These are phyloP conservation scores for Canavalia ensiformis DNA, from an alignment of 306 rosid species.

Conservation along the genomic window DNA sequence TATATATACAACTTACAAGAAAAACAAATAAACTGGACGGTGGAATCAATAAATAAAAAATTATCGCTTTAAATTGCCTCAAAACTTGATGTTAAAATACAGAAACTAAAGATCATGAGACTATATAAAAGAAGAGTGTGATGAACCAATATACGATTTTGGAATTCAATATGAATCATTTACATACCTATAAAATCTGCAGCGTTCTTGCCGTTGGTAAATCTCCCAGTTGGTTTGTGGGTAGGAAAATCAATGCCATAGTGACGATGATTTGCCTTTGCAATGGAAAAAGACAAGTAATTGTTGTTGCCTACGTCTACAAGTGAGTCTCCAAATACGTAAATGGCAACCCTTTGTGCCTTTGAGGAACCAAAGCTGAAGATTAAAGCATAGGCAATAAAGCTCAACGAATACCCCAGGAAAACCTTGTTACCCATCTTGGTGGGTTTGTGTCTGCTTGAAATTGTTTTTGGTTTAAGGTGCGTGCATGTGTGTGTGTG, in stretches of 20 bases:
- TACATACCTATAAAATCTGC: constrained; percentile 86
- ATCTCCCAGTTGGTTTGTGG: constrained; percentile 73
- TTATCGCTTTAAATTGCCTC: background rate
- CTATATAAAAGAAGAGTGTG: background rate
- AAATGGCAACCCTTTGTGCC: constrained; percentile 67
- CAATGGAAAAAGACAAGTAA: constrained; percentile 60
- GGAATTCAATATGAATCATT: background rate
- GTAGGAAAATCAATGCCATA: constrained; percentile 78
- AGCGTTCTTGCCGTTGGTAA: constrained; percentile 83
- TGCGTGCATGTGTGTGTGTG: constrained; percentile 6
- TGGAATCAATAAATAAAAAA: background rate
- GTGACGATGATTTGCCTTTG: constrained; percentile 74
- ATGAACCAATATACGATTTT: constrained; percentile 6
- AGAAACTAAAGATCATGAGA: background rate
- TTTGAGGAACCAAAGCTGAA: constrained; percentile 42
- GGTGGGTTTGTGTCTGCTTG: background rate
- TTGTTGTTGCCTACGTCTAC: constrained; percentile 89
- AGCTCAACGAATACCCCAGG: constrained; percentile 1
- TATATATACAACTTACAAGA: background rate
- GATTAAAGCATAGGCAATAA: constrained; percentile 10
- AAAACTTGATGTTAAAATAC: background rate
- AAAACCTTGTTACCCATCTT: constrained; percentile 43
- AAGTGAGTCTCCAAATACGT: constrained; percentile 85
- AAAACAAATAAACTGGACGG: background rate
- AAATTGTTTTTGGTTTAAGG: background rate